Percentiles rank a stretch among this genome's conserved stretches.
Conservation (phyloP, 495 filamentous ascomycete genomes). For the Penicillium samsonianum region DNA sequence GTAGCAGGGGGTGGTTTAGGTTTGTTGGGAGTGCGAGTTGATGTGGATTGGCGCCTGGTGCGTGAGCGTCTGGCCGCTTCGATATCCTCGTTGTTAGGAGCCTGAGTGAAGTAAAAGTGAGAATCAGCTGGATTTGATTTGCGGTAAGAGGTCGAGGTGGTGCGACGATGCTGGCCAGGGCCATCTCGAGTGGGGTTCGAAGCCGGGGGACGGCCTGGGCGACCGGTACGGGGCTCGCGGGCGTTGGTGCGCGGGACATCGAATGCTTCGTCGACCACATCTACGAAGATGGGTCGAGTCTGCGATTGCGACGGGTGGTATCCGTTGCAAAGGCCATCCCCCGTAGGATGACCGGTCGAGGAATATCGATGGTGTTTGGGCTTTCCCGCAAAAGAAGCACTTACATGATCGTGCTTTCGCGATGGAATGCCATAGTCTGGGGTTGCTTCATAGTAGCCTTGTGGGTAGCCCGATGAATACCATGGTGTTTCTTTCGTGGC, state of each 20-base stretch:
- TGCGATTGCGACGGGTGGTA: constrained; percentile 43
- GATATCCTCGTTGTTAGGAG: constrained; percentile 45
- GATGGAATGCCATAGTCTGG: constrained; percentile 52
- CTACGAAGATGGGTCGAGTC: constrained; percentile 54
- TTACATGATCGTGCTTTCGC: constrained; percentile 60
- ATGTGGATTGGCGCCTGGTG: constrained; percentile 52
- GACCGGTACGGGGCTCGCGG: constrained; percentile 27
- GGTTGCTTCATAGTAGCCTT: constrained; percentile 45
- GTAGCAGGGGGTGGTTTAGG: constrained; percentile 48
- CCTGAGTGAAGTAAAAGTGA: constrained; percentile 55
- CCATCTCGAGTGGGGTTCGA: constrained; percentile 29
- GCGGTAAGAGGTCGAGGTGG: constrained; percentile 41
- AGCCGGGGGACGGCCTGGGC: constrained; percentile 28
- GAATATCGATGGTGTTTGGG: constrained; percentile 40
- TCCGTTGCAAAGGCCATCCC: constrained; percentile 42
- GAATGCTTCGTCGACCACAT: constrained; percentile 58
- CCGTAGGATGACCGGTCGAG: constrained; percentile 41
- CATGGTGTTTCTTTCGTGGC: constrained; percentile 45
- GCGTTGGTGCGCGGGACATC: constrained; percentile 42
- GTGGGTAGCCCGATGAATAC: constrained; percentile 42
- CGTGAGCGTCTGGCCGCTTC: constrained; percentile 47
- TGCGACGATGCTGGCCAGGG: constrained; percentile 38
- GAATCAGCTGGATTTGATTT: constrained; percentile 56
- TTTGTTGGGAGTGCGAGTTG: constrained; percentile 47
- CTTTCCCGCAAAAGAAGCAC: constrained; percentile 52